Conservation (phyloP, 148 eudicot genomes). For the Vaccinium corymbosum region DNA sequence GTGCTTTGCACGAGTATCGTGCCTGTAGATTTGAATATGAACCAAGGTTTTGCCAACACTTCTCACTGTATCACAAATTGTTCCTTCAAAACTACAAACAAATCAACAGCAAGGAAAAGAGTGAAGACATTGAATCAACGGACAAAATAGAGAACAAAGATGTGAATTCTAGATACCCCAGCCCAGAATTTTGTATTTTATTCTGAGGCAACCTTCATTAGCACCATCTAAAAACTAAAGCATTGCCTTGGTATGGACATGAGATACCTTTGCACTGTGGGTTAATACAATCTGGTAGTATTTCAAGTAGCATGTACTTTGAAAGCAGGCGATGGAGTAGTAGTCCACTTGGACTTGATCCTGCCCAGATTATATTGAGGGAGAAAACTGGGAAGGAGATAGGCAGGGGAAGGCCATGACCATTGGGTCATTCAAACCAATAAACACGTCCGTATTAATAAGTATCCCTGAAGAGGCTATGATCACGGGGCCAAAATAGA, state of each 20-base stretch:
- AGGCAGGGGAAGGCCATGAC: not conserved
- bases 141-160: too few species aligned
- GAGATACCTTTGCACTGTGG: not conserved
- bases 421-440: not conserved
- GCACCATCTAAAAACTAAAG: not conserved
- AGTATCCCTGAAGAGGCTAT: not conserved
- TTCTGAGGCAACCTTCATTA: not conserved
- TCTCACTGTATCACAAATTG: too few species aligned
- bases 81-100: too few species aligned
- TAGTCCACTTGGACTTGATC: not conserved
- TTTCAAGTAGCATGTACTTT: not conserved
- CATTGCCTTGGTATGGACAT: too few species aligned
- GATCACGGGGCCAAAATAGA: not conserved
- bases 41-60: too few species aligned
- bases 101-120: too few species aligned
- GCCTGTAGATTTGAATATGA: too few species aligned
- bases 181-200: not conserved
- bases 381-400: slow-evolving; percentile 4
- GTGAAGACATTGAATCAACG: too few species aligned
- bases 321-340: not conserved
- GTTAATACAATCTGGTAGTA: not conserved
- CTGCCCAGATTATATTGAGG: not conserved
- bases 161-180: not conserved
- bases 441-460: not conserved
- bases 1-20: too few species aligned